Conservation (phyloP, 176 grass and related monocot genomes). For the Musa itinerans region DNA sequence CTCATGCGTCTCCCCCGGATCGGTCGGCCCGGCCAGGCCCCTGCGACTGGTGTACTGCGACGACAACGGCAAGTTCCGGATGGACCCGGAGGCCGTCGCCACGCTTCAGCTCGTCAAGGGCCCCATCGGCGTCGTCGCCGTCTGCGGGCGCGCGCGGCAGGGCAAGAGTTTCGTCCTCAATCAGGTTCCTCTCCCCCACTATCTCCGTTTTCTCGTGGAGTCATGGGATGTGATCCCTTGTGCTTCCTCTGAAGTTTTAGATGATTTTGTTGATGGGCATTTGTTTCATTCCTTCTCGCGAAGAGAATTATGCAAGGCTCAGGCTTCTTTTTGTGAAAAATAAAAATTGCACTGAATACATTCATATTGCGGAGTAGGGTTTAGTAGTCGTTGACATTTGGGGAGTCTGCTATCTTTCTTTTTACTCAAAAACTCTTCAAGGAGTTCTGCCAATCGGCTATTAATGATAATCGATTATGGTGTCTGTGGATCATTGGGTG, state of each 20-base stretch:
- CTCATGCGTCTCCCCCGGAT: constrained; percentile 13
- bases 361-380: not conserved
- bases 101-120: constrained; percentile 64
- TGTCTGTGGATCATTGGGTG: not conserved
- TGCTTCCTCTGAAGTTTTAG: not conserved
- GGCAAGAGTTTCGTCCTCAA: constrained; percentile 87
- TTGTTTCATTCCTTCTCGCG: not conserved
- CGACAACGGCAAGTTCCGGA: constrained; percentile 49
- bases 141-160: constrained; percentile 68
- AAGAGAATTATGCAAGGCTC: not conserved
- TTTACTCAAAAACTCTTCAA: not conserved
- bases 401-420: not conserved
- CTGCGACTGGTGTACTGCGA: constrained; percentile 71
- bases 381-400: not conserved
- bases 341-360: not conserved
- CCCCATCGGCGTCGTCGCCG: constrained; percentile 58
- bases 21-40: constrained; percentile 29
- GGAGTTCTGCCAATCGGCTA: not conserved
- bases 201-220: not conserved
- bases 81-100: constrained; percentile 65
- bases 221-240: not conserved
- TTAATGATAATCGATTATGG: not conserved
- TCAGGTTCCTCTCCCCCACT: constrained; percentile 24
- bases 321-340: not conserved
- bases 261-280: not conserved